phyloP scores from a whole-genome alignment of 306 rosid species.

The Dryas alaskensis region DNA sequence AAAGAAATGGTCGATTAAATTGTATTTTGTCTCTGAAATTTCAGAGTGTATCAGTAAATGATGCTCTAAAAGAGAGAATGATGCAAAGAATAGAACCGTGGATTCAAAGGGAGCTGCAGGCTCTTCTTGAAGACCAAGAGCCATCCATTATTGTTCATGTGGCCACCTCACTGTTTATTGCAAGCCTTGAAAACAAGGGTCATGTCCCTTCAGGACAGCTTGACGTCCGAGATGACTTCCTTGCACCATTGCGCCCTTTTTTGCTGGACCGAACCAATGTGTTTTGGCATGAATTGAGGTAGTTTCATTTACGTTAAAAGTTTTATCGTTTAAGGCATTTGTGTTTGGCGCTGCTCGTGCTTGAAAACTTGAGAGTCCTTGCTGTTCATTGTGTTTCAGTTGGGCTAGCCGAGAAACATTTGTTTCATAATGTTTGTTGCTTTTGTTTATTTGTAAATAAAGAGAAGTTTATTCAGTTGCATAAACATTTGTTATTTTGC shows the following conservation, averaged over 20 bases:
- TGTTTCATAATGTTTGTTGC: background rate
- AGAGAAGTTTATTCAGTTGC: background rate
- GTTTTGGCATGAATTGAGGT: conserved; percentile 75
- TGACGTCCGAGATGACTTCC: conserved; percentile 32
- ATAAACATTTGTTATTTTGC: too few species aligned
- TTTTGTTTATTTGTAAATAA: background rate
- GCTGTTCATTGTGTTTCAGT: background rate
- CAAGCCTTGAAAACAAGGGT: conserved; percentile 38
- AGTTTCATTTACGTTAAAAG: background rate
- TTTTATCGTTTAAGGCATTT: background rate
- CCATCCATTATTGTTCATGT: conserved; percentile 58
- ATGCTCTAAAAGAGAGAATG: conserved; percentile 30
- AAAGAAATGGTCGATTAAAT: background rate
- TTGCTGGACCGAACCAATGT: conserved; percentile 39
- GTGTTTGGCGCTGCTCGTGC: background rate
- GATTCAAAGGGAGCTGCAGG: conserved; percentile 62
- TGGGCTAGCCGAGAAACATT: background rate
- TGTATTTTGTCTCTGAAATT: conserved; percentile 1
- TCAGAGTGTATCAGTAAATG: conserved; percentile 27
- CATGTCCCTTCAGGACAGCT: conserved; percentile 20
- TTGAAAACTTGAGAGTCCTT: too few species aligned
- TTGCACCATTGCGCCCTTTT: conserved; percentile 41
- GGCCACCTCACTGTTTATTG: conserved; percentile 39
- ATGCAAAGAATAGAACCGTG: conserved; percentile 52
- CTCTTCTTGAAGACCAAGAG: conserved; percentile 46